A percentile compares a stretch with the other conserved stretches of the same genome.
Evolutionary conservation across 2,329 filamentous ascomycete genomes (phyloP).

Genomic region (Emergomyces orientalis): DNA sequence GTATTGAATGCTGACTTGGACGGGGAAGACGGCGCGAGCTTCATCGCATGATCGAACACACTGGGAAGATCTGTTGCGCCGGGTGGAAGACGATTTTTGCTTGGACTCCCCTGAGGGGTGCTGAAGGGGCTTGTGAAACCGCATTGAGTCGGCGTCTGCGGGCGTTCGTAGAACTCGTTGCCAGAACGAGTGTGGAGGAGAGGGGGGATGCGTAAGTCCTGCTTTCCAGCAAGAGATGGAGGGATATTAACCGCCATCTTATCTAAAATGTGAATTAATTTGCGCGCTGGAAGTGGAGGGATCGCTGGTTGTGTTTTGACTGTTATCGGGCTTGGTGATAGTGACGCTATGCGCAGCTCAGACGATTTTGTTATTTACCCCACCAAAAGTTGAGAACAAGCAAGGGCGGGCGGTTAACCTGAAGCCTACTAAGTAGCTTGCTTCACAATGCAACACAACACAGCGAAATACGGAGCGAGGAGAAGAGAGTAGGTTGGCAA

Average conservation of each 20-base stretch:
- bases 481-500: neutral
- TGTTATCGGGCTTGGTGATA: neutral
- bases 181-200: conserved; percentile 41
- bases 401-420: neutral
- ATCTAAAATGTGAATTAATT: neutral
- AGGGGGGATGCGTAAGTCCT: conserved; percentile 34
- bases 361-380: neutral
- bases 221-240: conserved; percentile 25
- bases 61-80: conserved; percentile 42
- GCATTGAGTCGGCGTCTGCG: conserved; percentile 36
- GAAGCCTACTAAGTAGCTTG: neutral
- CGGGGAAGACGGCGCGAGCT: conserved; percentile 38
- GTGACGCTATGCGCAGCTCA: neutral
- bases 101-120: conserved; percentile 44
- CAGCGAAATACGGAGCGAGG: neutral
- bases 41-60: conserved; percentile 44
- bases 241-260: conserved; percentile 30
- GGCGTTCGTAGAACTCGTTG: conserved; percentile 39
- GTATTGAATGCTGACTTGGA: conserved; percentile 34
- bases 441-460: neutral
- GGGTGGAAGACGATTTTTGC: conserved; percentile 41
- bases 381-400: conserved; percentile 1
- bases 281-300: neutral
- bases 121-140: conserved; percentile 41
- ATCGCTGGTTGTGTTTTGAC: neutral